Evolutionary conservation across 2,329 filamentous ascomycete species (phyloP).

Genomic region (Penicillium sp.): DNA sequence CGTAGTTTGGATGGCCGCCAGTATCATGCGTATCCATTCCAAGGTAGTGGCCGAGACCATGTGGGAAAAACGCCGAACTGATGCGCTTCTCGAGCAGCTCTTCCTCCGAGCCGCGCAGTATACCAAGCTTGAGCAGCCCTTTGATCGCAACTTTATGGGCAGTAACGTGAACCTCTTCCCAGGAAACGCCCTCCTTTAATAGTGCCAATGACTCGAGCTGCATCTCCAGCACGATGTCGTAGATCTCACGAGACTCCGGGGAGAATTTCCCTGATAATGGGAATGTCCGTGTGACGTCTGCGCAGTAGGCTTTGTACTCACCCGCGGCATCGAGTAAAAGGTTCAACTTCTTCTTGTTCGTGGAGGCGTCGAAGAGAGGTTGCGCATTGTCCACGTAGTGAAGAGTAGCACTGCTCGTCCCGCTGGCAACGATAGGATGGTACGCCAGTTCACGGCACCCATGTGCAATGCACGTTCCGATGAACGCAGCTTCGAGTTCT

Average conservation of each 20-base stretch:
- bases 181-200: conserved; percentile 65
- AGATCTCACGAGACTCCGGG: conserved; percentile 66
- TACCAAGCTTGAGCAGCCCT: conserved; percentile 67
- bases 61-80: conserved; percentile 87
- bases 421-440: conserved; percentile 80
- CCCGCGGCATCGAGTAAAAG: conserved; percentile 83
- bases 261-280: conserved; percentile 70
- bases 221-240: conserved; percentile 76
- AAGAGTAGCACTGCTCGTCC: conserved; percentile 75
- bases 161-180: conserved; percentile 67
- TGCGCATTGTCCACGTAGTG: conserved; percentile 84
- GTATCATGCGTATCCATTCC: conserved; percentile 92
- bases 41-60: conserved; percentile 85
- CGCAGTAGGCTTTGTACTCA: conserved; percentile 81
- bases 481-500: conserved; percentile 76
- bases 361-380: conserved; percentile 53
- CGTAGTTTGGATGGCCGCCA: conserved; percentile 71
- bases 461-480: conserved; percentile 65
- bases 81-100: conserved; percentile 75
- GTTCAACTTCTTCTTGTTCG: conserved; percentile 54
- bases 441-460: conserved; percentile 80
- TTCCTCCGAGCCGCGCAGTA: conserved; percentile 62
- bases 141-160: conserved; percentile 69
- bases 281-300: conserved; percentile 85
- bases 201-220: conserved; percentile 68